Evolutionary conservation across 306 rosid genomes (phyloP).

Genomic region (Vigna trinervia): DNA sequence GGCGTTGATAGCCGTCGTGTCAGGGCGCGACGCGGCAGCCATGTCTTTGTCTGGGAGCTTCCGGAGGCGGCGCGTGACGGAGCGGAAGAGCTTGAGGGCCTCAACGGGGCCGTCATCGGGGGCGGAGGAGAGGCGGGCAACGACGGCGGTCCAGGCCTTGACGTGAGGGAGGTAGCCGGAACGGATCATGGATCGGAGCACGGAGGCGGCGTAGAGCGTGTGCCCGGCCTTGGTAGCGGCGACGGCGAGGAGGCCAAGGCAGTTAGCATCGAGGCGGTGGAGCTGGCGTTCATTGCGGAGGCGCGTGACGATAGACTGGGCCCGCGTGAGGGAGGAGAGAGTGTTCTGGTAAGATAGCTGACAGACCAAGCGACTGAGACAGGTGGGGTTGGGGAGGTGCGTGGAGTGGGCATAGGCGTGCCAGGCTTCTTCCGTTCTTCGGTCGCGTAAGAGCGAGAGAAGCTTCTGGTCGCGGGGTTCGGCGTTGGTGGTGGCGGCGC

Average conservation of each 20-base stretch:
- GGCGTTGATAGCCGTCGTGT: conserved; percentile 83
- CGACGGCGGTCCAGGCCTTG: conserved; percentile 95
- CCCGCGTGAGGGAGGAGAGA: conserved; percentile 68
- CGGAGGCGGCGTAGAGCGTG: conserved; percentile 77
- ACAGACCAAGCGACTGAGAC: conserved; percentile 84
- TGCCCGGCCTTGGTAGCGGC: conserved; percentile 79
- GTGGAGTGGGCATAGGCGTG: conserved; percentile 54
- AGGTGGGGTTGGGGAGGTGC: conserved; percentile 76
- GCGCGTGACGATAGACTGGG: conserved; percentile 91
- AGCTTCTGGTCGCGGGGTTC: conserved; percentile 65
- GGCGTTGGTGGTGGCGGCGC: conserved; percentile 37
- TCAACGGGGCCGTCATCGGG: conserved; percentile 72
- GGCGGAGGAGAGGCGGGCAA: conserved; percentile 70
- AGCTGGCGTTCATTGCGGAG: conserved; percentile 92
- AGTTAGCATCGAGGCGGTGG: conserved; percentile 86
- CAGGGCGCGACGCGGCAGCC: conserved; percentile 73
- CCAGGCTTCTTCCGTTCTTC: conserved; percentile 94
- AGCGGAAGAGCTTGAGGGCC: conserved; percentile 65
- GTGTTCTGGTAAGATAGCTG: conserved; percentile 76
- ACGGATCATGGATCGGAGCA: conserved; percentile 96
- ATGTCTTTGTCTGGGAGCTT: conserved; percentile 52
- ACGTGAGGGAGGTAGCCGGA: conserved; percentile 95
- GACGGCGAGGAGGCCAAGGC: conserved; percentile 88
- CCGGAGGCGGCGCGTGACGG: conserved; percentile 66
- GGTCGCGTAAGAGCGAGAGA: conserved; percentile 68